These are phyloP conservation scores for Penicillium waksmanii DNA, from an alignment of 495 filamentous ascomycete species.

Conservation along the genomic window DNA sequence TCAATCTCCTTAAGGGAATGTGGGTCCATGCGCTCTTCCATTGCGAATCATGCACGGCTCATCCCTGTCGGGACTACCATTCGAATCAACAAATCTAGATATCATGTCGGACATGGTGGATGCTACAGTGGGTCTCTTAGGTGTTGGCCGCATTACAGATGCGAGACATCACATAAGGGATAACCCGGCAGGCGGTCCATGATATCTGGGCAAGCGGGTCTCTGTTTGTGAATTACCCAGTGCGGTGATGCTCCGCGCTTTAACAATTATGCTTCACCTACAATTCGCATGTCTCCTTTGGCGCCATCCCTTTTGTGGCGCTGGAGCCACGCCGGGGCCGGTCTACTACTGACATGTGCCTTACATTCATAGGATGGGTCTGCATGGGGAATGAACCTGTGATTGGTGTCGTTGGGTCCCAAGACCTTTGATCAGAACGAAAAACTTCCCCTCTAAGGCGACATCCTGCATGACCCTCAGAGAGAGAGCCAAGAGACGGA, in stretches of 20 bases:
- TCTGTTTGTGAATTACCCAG: conserved; percentile 25
- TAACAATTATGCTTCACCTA: conserved; percentile 12
- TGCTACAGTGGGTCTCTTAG: conserved; percentile 1
- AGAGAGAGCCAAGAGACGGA: not conserved
- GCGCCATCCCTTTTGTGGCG: conserved; percentile 25
- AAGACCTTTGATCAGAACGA: conserved; percentile 22
- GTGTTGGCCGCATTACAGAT: conserved; percentile 14
- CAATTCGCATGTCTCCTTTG: conserved; percentile 7
- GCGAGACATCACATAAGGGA: conserved; percentile 35
- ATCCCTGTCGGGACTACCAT: conserved; percentile 12
- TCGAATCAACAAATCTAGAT: conserved; percentile 8
- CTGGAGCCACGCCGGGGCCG: conserved; percentile 23
- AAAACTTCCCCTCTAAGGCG: conserved; percentile 15
- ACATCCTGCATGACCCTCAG: conserved; percentile 22
- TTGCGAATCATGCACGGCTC: conserved; percentile 21
- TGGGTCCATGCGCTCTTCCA: conserved; percentile 20
- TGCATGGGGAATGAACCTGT: conserved; percentile 16
- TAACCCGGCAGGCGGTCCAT: conserved; percentile 8
- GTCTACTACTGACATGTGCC: conserved; percentile 32
- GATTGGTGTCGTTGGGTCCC: conserved; percentile 30
- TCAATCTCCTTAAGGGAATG: conserved; percentile 10
- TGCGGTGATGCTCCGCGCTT: conserved; percentile 17
- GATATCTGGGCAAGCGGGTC: conserved; percentile 17
- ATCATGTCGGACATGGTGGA: conserved; percentile 15
- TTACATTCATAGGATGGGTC: conserved; percentile 32